A percentile compares a stretch with the other conserved stretches of the same genome.
These are phyloP conservation scores for Aspergillus sp. DNA, from an alignment of 2,329 filamentous ascomycete genomes.

Conservation along the genomic window DNA sequence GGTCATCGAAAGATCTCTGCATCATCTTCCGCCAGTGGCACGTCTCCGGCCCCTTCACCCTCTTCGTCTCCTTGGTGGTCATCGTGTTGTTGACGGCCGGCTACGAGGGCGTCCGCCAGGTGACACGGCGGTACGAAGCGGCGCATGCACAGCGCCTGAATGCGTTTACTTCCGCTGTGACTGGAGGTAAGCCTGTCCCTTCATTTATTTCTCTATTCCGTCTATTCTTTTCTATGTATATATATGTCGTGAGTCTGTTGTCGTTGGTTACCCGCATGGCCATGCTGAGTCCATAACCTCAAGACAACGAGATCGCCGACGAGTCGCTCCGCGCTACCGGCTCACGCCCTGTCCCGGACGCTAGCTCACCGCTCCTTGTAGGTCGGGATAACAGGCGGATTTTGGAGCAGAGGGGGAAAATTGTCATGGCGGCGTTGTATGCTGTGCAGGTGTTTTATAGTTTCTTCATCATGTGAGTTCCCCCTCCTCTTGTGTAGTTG, in stretches of 20 bases:
- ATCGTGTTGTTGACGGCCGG: conserved; percentile 83
- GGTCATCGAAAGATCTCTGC: conserved; percentile 89
- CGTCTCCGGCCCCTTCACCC: conserved; percentile 68
- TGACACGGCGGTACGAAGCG: conserved; percentile 72
- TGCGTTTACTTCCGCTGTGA: conserved; percentile 38
- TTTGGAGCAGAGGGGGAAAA: conserved; percentile 65
- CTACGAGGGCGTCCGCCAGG: conserved; percentile 83
- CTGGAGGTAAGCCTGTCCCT: conserved; percentile 29
- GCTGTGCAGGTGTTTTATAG: conserved; percentile 96
- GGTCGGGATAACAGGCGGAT: conserved; percentile 64
- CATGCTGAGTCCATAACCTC: conserved; percentile 15
- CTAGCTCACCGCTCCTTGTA: conserved; percentile 70
- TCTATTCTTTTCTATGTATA: conserved; percentile 9
- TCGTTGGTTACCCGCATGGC: conserved; percentile 2
- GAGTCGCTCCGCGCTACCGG: conserved; percentile 25
- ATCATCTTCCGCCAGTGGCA: conserved; percentile 94
- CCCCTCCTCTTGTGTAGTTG: neutral
- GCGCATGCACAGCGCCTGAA: conserved; percentile 50
- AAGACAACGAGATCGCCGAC: conserved; percentile 36
- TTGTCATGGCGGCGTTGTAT: conserved; percentile 81
- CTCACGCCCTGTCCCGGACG: conserved; percentile 38
- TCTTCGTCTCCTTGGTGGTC: conserved; percentile 77
- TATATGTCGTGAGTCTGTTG: conserved; percentile 9
- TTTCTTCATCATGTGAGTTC: conserved; percentile 96
- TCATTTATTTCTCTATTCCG: neutral